A percentile compares a stretch with the other conserved stretches of the same genome.
Evolutionary conservation across 768 basidiomycete genomes (phyloP).

Genomic region (Boletus pseudopeckii): DNA sequence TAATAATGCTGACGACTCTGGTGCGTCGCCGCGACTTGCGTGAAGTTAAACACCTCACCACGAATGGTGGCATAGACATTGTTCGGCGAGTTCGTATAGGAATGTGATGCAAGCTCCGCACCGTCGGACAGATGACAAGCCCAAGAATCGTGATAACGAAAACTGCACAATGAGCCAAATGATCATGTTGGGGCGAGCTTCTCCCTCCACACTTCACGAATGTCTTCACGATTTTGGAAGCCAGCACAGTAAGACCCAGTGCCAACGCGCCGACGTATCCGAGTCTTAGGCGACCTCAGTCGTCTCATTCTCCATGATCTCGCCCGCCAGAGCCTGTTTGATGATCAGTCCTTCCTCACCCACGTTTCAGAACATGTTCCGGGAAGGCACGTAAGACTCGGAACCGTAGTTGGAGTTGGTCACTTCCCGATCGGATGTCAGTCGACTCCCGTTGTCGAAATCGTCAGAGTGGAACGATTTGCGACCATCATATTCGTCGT

Average conservation of each 20-base stretch:
- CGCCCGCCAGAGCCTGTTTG: constrained; percentile 69
- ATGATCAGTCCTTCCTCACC: constrained; percentile 70
- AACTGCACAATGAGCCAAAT: constrained; percentile 88
- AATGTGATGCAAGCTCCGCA: constrained; percentile 80
- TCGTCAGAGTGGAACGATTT: constrained; percentile 74
- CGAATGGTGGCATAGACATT: constrained; percentile 81
- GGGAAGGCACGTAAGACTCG: constrained; percentile 89
- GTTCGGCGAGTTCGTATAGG: constrained; percentile 55
- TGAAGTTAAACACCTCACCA: constrained; percentile 89
- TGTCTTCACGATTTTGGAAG: constrained; percentile 87
- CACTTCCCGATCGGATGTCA: constrained; percentile 58
- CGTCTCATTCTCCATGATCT: constrained; percentile 50
- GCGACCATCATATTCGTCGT: constrained; percentile 65
- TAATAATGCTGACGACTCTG: constrained; percentile 67
- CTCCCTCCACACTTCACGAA: constrained; percentile 96
- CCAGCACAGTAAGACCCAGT: constrained; percentile 89
- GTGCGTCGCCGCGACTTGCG: constrained; percentile 63
- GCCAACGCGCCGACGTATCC: constrained; percentile 67
- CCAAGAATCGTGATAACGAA: constrained; percentile 93
- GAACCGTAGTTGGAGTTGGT: constrained; percentile 80
- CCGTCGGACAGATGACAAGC: constrained; percentile 86
- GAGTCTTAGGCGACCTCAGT: constrained; percentile 51
- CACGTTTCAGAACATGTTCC: constrained; percentile 91
- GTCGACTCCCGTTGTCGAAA: constrained; percentile 72
- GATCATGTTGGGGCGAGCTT: constrained; percentile 89